phyloP scores from a whole-genome alignment of 495 filamentous ascomycete species.

The Penicillium simplicissimum region DNA sequence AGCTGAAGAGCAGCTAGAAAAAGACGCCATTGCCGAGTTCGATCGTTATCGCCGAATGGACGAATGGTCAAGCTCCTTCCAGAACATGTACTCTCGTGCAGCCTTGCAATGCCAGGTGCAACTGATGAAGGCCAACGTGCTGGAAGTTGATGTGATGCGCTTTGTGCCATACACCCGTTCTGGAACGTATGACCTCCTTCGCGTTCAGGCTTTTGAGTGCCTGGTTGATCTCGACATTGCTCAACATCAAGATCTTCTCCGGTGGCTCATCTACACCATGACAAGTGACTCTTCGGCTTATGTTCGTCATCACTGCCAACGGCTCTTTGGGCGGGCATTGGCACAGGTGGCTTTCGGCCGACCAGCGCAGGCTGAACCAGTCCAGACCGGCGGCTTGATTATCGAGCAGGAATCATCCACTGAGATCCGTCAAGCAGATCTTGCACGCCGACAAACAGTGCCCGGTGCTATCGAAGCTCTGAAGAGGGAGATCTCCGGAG shows the following conservation, averaged over 20 bases:
- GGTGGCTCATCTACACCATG: conserved; percentile 69
- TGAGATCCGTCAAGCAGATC: conserved; percentile 64
- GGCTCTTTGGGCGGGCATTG: conserved; percentile 67
- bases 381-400: conserved; percentile 63
- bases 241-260: conserved; percentile 59
- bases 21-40: conserved; percentile 76
- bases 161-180: conserved; percentile 80
- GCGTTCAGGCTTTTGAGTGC: conserved; percentile 78
- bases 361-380: conserved; percentile 25
- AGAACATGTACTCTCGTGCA: conserved; percentile 84
- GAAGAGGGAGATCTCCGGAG: conserved; percentile 65
- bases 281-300: conserved; percentile 79
- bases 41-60: conserved; percentile 90
- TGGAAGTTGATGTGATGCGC: conserved; percentile 59
- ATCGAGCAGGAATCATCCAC: conserved; percentile 76
- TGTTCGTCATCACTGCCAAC: conserved; percentile 68
- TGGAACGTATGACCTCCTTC: conserved; percentile 75
- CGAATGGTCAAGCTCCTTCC: conserved; percentile 87
- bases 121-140: conserved; percentile 70
- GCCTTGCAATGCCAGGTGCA: conserved; percentile 75
- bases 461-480: conserved; percentile 73
- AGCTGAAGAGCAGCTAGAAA: conserved; percentile 64
- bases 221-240: conserved; percentile 77
- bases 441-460: conserved; percentile 74
- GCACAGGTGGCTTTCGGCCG: conserved; percentile 81